Evolutionary conservation across 106 monocot genomes (phyloP).

Genomic region (Chionographis japonica): DNA sequence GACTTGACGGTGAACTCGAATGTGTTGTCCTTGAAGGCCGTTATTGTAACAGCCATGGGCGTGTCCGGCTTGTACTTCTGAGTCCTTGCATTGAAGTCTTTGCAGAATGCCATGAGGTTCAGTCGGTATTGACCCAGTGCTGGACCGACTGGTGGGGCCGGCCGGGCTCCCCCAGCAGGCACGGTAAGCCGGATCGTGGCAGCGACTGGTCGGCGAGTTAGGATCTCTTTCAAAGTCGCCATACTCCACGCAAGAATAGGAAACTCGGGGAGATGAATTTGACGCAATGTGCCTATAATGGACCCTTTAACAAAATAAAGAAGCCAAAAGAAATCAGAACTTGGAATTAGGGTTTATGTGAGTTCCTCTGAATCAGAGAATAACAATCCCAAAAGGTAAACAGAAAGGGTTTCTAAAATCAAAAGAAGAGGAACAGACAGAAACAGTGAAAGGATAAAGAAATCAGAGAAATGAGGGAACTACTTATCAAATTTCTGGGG

Average conservation of each 20-base stretch:
- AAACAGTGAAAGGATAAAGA: too few relatives aligned
- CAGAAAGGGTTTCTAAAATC: too few relatives aligned
- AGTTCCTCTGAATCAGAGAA: too few relatives aligned
- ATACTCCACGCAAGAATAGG: background rate
- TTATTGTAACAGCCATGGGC: conserved; percentile 30
- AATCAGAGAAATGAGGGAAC: too few relatives aligned
- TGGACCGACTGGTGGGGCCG: conserved; percentile 32
- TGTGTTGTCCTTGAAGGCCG: conserved; percentile 35
- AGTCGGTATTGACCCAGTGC: conserved; percentile 37
- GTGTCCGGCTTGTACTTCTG: conserved; percentile 40
- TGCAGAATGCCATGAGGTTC: background rate
- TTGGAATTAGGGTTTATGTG: too few relatives aligned
- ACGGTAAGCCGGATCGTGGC: conserved; percentile 33
- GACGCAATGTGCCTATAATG: too few relatives aligned
- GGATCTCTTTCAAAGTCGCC: conserved; percentile 35
- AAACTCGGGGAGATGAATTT: too few relatives aligned
- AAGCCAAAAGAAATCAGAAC: too few relatives aligned
- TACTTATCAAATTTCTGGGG: too few relatives aligned
- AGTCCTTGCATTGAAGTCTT: conserved; percentile 37
- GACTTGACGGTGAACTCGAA: conserved; percentile 36
- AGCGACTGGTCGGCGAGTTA: conserved; percentile 27
- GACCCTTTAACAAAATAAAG: too few relatives aligned
- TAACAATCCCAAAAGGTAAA: too few relatives aligned
- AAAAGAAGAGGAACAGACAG: too few relatives aligned
- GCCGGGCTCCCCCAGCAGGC: conserved; percentile 28